Percentiles rank a stretch among this genome's conserved stretches.
These are phyloP conservation scores for Mortierella alpina DNA, from an alignment of 192 early-diverging fungal genomes.

Conservation along the genomic window DNA sequence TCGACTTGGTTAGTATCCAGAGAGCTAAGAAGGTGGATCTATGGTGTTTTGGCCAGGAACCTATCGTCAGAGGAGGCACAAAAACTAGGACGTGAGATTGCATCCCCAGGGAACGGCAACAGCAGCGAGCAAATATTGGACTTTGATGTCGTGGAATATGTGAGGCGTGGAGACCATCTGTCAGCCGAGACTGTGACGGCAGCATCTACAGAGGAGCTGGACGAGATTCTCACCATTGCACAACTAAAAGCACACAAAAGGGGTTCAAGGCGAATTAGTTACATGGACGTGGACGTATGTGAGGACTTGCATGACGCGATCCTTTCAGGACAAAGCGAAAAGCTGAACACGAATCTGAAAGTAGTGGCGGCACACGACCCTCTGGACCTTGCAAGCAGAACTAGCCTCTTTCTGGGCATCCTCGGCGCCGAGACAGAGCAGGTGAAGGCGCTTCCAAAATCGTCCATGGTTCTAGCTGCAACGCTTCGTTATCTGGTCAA, in stretches of 20 bases:
- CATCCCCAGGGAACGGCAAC: not conserved
- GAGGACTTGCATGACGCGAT: not conserved
- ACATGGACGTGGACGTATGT: conserved; percentile 15
- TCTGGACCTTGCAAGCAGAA: conserved; percentile 25
- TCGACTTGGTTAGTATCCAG: conserved; percentile 54
- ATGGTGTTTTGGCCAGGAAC: conserved; percentile 39
- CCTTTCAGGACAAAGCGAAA: conserved; percentile 1
- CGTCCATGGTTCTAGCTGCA: conserved; percentile 38
- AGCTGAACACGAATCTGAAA: conserved; percentile 7
- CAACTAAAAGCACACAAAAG: not conserved
- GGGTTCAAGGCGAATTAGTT: conserved; percentile 9
- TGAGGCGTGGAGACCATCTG: conserved; percentile 57
- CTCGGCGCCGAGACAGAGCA: conserved; percentile 31
- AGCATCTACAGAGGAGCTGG: conserved; percentile 29
- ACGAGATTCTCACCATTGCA: conserved; percentile 19
- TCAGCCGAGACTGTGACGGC: conserved; percentile 41
- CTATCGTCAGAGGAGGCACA: not conserved
- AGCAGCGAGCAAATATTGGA: not conserved
- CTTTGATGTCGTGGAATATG: conserved; percentile 54
- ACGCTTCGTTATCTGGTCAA: conserved; percentile 59
- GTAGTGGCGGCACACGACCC: not conserved
- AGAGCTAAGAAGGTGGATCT: conserved; percentile 56
- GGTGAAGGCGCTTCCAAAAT: conserved; percentile 29
- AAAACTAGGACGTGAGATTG: not conserved
- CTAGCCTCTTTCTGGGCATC: conserved; percentile 41